Percentiles rank a stretch among this genome's conserved stretches.
Evolutionary conservation across 495 filamentous ascomycete genomes (phyloP).

Genomic region (Penicillium argentinense): DNA sequence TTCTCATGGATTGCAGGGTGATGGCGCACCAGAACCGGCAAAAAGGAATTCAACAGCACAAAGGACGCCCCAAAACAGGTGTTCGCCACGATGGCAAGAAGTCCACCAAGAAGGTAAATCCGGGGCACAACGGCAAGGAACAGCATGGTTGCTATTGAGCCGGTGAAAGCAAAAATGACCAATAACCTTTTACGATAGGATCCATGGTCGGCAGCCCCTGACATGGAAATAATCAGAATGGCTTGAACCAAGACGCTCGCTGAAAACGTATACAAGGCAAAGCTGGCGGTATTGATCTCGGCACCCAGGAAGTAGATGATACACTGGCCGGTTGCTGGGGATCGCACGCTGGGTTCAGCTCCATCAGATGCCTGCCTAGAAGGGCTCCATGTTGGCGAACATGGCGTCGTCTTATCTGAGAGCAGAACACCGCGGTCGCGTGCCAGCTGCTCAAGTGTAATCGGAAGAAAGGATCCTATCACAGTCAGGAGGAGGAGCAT

Average conservation of each 20-base stretch:
- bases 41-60: constrained; percentile 80
- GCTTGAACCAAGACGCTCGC: constrained; percentile 87
- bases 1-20: constrained; percentile 54
- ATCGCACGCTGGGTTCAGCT: constrained; percentile 26
- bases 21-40: constrained; percentile 77
- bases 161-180: constrained; percentile 77
- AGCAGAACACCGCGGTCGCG: constrained; percentile 84
- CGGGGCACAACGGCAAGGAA: constrained; percentile 76
- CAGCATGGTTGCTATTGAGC: constrained; percentile 80
- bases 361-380: constrained; percentile 20
- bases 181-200: constrained; percentile 87
- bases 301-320: constrained; percentile 77
- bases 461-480: constrained; percentile 91
- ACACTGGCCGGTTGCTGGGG: constrained; percentile 62
- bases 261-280: constrained; percentile 98
- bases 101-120: constrained; percentile 74
- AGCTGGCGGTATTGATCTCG: constrained; percentile 93
- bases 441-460: constrained; percentile 89
- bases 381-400: constrained; percentile 52
- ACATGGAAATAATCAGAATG: constrained; percentile 90
- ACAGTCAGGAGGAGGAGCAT: constrained; percentile 4
- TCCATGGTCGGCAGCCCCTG: constrained; percentile 92
- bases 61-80: constrained; percentile 87
- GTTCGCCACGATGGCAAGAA: constrained; percentile 87
- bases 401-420: constrained; percentile 71